Evolutionary conservation across 2,329 filamentous ascomycete species (phyloP).

Genomic region (Drechmeria coniospora): DNA sequence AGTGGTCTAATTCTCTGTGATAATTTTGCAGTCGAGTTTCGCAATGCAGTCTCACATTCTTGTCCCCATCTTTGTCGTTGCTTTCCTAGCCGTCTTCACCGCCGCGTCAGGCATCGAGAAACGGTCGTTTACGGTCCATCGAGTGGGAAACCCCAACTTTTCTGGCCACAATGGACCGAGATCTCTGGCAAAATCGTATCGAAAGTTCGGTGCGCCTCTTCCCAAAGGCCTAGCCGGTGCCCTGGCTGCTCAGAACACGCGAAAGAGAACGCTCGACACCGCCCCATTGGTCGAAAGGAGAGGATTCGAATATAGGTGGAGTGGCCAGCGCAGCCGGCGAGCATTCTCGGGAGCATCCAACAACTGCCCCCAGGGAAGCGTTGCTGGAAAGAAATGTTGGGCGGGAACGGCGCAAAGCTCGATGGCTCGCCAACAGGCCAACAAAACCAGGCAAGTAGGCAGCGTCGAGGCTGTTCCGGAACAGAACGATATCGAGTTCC

Average conservation of each 20-base stretch:
- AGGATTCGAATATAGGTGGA: background rate
- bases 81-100: slow-evolving; percentile 30
- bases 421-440: background rate
- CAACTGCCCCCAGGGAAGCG: background rate
- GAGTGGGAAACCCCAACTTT: slow-evolving; percentile 39
- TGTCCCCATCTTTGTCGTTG: slow-evolving; percentile 21
- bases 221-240: slow-evolving; percentile 25
- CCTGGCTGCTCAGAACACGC: slow-evolving; percentile 11
- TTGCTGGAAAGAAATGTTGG: too few relatives aligned
- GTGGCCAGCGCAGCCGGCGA: too few relatives aligned
- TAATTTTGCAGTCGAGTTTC: too few relatives aligned
- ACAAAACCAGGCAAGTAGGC: slow-evolving; percentile 21
- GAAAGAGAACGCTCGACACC: background rate
- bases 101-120: slow-evolving; percentile 30
- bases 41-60: slow-evolving; percentile 7
- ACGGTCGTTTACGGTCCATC: slow-evolving; percentile 46
- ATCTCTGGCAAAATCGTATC: slow-evolving; percentile 50
- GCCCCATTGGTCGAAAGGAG: background rate
- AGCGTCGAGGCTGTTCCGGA: slow-evolving; percentile 47
- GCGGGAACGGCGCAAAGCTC: too few relatives aligned
- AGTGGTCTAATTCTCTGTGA: too few relatives aligned
- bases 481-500: slow-evolving; percentile 47
- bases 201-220: slow-evolving; percentile 48
- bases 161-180: slow-evolving; percentile 37
- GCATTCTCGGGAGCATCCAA: too few relatives aligned